Evolutionary conservation across 495 filamentous ascomycete genomes (phyloP), one percentile per base, ranked within the genome.

Genomic region (Halenospora varia): DNA sequence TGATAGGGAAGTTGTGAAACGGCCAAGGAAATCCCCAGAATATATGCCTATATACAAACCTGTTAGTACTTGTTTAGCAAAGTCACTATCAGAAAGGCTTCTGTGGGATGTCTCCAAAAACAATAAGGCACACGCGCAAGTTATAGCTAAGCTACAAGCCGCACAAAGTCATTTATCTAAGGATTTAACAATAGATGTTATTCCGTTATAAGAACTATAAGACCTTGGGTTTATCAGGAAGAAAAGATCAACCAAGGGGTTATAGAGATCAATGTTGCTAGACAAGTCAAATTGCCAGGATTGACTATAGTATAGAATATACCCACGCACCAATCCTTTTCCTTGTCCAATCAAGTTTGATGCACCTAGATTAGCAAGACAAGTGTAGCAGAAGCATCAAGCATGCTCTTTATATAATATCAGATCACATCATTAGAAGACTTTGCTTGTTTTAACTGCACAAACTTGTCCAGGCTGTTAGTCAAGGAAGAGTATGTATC

Each of bases 401-500:
- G n/a, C n/a, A n/a, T n/a, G n/a, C n/a, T n/a, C n/a, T n/a, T n/a
- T n/a, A n/a, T n/a, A n/a, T n/a, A n/a, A 41, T 55, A 62, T 20
- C 25, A 10, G 45, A 55, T 19, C 1, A 51, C 60, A 19, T 40
- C 50, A 13, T 13, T 51, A 19, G 55, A n/a, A 19, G 55, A 35
- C 29, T 58, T 58, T 10, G 55, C 55, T 19, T 49, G 49, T 26
- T 62, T 51, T 15, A 62, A 4, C 8, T 26, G 35, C 9, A n/a
- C n/a, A n/a, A n/a, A n/a, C n/a, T n/a, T n/a, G n/a, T n/a, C n/a
- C n/a, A n/a, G n/a, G n/a, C n/a, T 19, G 45, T 58, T 25, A 26
- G 59, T 35, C 13, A 58, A 35, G 18, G 49, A 20, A 3, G 60
- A 18, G 18, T 62, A 59, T 6, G 18, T 11, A n/a, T 58, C 29